These are phyloP conservation scores for Furcasterigmium furcatum DNA, from an alignment of 2,329 filamentous ascomycete genomes.

Conservation along the genomic window DNA sequence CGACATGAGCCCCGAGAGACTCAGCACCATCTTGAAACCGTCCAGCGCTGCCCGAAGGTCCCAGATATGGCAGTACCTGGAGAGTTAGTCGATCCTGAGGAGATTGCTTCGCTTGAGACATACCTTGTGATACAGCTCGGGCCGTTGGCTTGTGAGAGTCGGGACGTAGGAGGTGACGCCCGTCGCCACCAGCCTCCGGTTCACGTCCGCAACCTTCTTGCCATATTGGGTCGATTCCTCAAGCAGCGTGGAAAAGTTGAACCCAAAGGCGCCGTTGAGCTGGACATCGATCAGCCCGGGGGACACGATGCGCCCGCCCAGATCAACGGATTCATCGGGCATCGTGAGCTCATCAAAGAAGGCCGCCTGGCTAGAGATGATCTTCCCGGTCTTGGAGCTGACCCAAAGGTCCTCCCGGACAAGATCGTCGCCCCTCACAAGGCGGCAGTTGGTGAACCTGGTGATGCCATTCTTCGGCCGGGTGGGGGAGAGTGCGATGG, in stretches of 20 bases:
- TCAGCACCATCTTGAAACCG: slow-evolving; percentile 70
- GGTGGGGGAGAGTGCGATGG: slow-evolving; percentile 37
- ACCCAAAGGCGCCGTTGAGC: slow-evolving; percentile 88
- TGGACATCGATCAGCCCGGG: slow-evolving; percentile 90
- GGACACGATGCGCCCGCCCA: slow-evolving; percentile 77
- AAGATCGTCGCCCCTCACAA: slow-evolving; percentile 66
- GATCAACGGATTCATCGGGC: slow-evolving; percentile 73
- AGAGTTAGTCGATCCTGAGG: no score
- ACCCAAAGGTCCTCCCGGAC: slow-evolving; percentile 85
- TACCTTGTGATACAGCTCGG: slow-evolving; percentile 79
- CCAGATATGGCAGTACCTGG: slow-evolving; percentile 71
- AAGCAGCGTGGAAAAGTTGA: slow-evolving; percentile 84
- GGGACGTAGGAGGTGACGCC: slow-evolving; percentile 88
- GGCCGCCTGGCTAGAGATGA: slow-evolving; percentile 65
- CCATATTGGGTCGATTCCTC: slow-evolving; percentile 66
- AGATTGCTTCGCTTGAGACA: no score
- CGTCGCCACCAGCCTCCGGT: slow-evolving; percentile 68
- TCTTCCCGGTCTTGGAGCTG: slow-evolving; percentile 75
- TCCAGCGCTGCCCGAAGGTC: slow-evolving; percentile 62
- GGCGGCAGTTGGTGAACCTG: slow-evolving; percentile 85
- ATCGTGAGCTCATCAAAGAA: slow-evolving; percentile 67
- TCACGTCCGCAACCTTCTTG: slow-evolving; percentile 69
- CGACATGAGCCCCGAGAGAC: slow-evolving; percentile 84
- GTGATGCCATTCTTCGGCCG: slow-evolving; percentile 58
- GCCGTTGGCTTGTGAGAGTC: slow-evolving; percentile 76